Conservation (phyloP, 2,329 filamentous ascomycete genomes). For the Stachybotrys elegans region DNA sequence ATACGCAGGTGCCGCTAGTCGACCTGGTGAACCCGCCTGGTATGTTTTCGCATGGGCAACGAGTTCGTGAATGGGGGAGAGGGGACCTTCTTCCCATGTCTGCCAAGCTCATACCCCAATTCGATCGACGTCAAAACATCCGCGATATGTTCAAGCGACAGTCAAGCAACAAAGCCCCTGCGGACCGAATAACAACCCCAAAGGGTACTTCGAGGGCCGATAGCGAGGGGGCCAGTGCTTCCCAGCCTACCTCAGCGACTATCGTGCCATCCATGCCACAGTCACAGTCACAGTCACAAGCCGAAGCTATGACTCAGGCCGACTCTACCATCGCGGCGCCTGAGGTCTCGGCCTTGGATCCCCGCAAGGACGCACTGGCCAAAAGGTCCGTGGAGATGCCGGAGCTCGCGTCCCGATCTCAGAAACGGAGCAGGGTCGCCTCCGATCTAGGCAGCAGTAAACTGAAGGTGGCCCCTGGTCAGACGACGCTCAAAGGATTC, state of each 20-base stretch:
- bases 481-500: constrained; percentile 69
- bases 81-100: constrained; percentile 70
- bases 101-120: constrained; percentile 80
- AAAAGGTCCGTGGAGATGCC: too few relatives aligned
- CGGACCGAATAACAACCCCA: too few relatives aligned
- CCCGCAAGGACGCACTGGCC: too few relatives aligned
- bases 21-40: constrained; percentile 76
- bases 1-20: constrained; percentile 46
- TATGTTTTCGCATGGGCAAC: constrained; percentile 63
- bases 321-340: too few relatives aligned
- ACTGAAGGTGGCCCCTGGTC: constrained; percentile 26
- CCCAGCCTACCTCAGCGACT: background rate
- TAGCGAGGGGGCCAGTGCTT: too few relatives aligned
- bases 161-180: too few relatives aligned
- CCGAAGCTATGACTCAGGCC: too few relatives aligned
- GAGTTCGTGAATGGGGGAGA: constrained; percentile 59
- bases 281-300: too few relatives aligned
- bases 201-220: too few relatives aligned
- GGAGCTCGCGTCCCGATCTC: constrained; percentile 7
- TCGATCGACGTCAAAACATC: constrained; percentile 78
- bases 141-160: constrained; percentile 91
- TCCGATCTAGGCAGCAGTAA: constrained; percentile 25
- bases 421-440: constrained; percentile 21
- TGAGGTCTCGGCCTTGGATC: too few relatives aligned
- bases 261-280: too few relatives aligned